Evolutionary conservation across 2,329 filamentous ascomycete species (phyloP).

Genomic region (Claviceps digitariae): DNA sequence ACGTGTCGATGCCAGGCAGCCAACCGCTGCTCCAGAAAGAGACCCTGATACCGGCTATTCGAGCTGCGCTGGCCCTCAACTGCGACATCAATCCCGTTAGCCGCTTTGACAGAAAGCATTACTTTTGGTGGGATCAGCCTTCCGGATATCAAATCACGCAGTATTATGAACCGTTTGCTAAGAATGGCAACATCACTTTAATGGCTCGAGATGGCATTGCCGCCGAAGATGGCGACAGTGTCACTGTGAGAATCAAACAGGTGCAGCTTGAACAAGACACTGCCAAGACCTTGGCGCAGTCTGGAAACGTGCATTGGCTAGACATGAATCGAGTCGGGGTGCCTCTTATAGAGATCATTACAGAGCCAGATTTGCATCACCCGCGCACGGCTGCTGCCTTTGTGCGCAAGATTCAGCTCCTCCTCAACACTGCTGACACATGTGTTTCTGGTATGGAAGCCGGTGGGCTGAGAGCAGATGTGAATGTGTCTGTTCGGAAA

Average conservation of each 20-base stretch:
- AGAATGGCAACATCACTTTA: conserved; percentile 58
- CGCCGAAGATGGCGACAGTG: conserved; percentile 52
- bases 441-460: conserved; percentile 88
- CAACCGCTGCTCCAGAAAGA: conserved; percentile 77
- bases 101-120: conserved; percentile 91
- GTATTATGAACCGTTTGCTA: conserved; percentile 65
- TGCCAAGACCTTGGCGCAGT: conserved; percentile 77
- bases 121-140: conserved; percentile 98
- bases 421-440: conserved; percentile 68
- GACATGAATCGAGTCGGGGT: conserved; percentile 91
- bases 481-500: conserved; percentile 80
- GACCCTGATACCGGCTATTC: conserved; percentile 75
- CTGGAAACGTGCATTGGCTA: conserved; percentile 60
- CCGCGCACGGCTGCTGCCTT: conserved; percentile 78
- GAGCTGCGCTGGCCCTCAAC: conserved; percentile 72
- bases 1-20: conserved; percentile 76
- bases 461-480: conserved; percentile 80
- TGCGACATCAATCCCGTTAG: conserved; percentile 67
- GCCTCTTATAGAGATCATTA: conserved; percentile 91
- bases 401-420: conserved; percentile 74
- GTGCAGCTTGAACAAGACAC: conserved; percentile 97
- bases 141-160: conserved; percentile 96
- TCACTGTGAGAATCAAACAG: conserved; percentile 76
- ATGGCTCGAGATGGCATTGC: conserved; percentile 67
- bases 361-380: conserved; percentile 73